Conservation (phyloP, 2,329 filamentous ascomycete genomes). For the Trichoderma sp. region DNA sequence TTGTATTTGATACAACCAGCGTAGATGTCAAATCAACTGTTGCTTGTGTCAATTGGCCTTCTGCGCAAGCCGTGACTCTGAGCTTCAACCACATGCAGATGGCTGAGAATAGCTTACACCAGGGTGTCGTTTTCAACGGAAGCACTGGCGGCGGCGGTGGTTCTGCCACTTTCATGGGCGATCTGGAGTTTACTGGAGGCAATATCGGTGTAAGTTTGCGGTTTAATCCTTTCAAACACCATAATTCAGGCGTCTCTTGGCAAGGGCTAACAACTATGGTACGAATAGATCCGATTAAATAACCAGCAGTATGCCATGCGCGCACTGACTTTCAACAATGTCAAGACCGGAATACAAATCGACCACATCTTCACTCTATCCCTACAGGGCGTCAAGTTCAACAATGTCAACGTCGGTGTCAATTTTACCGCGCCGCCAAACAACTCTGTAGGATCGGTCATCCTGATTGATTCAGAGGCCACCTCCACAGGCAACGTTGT, state of each 20-base stretch:
- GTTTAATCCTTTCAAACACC: neutral
- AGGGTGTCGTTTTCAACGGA: conserved; percentile 30
- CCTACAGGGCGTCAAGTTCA: conserved; percentile 28
- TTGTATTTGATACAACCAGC: conserved; percentile 29
- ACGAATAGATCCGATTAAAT: conserved; percentile 25
- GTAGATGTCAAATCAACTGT: conserved; percentile 21
- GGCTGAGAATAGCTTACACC: conserved; percentile 27
- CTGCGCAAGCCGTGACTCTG: conserved; percentile 29
- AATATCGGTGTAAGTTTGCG: conserved; percentile 22
- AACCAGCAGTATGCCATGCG: conserved; percentile 31
- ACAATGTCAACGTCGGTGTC: conserved; percentile 27
- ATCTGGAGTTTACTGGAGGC: conserved; percentile 26
- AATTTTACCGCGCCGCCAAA: conserved; percentile 29
- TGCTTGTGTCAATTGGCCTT: conserved; percentile 30
- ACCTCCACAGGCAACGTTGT: conserved; percentile 26
- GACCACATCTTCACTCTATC: conserved; percentile 30
- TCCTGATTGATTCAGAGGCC: conserved; percentile 29
- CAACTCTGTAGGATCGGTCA: conserved; percentile 28
- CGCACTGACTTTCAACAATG: conserved; percentile 26
- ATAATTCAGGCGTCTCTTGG: rapidly evolving
- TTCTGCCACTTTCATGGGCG: conserved; percentile 30
- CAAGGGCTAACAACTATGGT: neutral
- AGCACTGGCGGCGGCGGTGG: conserved; percentile 27
- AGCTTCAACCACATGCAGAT: conserved; percentile 29
- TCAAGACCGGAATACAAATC: conserved; percentile 28